Evolutionary conservation across 2,329 filamentous ascomycete genomes (phyloP), one percentile per base, ranked within the genome.

Genomic region (Penicillium janthinellum): DNA sequence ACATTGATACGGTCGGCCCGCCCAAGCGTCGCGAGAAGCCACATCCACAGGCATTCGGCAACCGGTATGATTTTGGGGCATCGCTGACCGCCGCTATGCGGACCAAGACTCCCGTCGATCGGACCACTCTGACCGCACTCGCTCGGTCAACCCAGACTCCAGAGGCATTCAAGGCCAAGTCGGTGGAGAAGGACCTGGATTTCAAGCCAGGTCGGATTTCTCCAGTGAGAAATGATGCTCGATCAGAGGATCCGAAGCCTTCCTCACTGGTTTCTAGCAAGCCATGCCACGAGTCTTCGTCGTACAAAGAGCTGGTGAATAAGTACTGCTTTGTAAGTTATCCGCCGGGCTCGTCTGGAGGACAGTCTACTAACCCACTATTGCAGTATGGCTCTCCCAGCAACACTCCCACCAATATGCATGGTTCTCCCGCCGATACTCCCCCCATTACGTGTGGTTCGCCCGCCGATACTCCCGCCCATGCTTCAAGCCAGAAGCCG

Each of bases 311-410:
- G 79, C 86, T 99, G 66, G 90, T 99, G 77, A 93, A 96, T 83
- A 97, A 96, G 83, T 99, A 96, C 84, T 99, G 95, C 85, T 99
- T 98, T 87, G 94, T 97, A 94, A 88, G 94, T 96, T 50, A 14
- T 41, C 17, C 12, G 49, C 22, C 35, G 15, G 35, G 14, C 25
- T 37, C 17, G 8, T 17, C 14, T 42, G 38, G 14, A 17, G 42
- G 31, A 54, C 25, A n/a, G 15, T n/a, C 10, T 25, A 50, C n/a
- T 28, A n/a, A 55, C 61, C 61, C 28, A 41, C 12, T 28, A 57
- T 59, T 39, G 66, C 73, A 83, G 82, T 84, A 81, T 75, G 82
- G 82, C 58, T 82, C 81, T 55, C 73, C 77, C 38, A 80, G 79
- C 70, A 45, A 35, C 12, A 72, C 70, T 42, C 28, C 28, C 28